Conservation (phyloP, 1,139 yeast genomes). For the Citeromyces hawaiiensis region DNA sequence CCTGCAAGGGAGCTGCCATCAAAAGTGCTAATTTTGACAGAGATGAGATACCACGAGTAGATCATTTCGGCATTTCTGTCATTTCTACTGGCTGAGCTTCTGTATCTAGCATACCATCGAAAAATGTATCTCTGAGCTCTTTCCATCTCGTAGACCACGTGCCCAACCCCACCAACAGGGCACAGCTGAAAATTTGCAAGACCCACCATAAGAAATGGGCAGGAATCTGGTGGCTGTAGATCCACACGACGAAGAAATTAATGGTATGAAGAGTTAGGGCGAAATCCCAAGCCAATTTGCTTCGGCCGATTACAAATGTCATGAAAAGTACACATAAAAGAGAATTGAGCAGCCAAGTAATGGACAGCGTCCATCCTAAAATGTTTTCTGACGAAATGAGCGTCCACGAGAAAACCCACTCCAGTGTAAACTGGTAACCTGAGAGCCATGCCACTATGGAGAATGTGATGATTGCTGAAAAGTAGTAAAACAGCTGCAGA, state of each 20-base stretch:
- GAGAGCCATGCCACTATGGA: constrained; percentile 41
- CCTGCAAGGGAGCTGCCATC: constrained; percentile 69
- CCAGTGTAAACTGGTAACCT: constrained; percentile 48
- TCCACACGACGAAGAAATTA: constrained; percentile 58
- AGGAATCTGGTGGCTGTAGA: constrained; percentile 56
- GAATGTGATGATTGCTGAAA: constrained; percentile 45
- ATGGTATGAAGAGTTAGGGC: constrained; percentile 81
- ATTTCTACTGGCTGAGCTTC: constrained; percentile 20
- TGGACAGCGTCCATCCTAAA: constrained; percentile 60
- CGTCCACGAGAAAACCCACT: constrained; percentile 79
- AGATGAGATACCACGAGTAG: constrained; percentile 57
- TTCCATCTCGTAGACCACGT: constrained; percentile 84
- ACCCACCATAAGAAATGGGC: constrained; percentile 73
- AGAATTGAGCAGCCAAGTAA: constrained; percentile 73
- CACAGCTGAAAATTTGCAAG: constrained; percentile 55
- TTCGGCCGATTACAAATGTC: constrained; percentile 79
- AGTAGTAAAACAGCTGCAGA: constrained; percentile 53
- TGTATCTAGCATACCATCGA: constrained; percentile 62
- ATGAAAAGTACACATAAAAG: constrained; percentile 68
- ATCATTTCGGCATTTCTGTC: background rate
- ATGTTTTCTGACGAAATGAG: constrained; percentile 64
- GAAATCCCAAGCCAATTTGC: constrained; percentile 92
- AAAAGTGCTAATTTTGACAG: constrained; percentile 53
- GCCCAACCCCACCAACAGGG: constrained; percentile 62
- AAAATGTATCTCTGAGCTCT: constrained; percentile 78